Evolutionary conservation across 169 alveolate genomes (phyloP).

Genomic region (Cryptosporidium ubiquitum): DNA sequence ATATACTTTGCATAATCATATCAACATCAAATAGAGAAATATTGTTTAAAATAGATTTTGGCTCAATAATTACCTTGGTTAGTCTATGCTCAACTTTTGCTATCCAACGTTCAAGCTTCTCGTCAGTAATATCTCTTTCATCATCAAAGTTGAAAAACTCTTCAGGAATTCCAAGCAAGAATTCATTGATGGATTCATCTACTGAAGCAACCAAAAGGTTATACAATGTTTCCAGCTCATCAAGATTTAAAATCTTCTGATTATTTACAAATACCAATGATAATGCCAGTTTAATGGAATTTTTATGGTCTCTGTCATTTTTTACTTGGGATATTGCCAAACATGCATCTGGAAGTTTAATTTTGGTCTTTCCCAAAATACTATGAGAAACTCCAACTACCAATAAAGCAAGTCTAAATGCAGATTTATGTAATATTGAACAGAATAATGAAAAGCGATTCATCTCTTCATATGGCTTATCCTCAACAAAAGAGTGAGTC

Average conservation of each 20-base stretch:
- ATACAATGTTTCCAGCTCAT: constrained; percentile 36
- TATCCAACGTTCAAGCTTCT: constrained; percentile 54
- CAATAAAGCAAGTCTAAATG: constrained; percentile 64
- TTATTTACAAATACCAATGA: constrained; percentile 45
- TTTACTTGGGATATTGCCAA: constrained; percentile 59
- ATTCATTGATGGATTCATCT: constrained; percentile 41
- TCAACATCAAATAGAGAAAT: constrained; percentile 64
- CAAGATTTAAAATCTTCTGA: constrained; percentile 32
- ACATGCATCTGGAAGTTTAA: constrained; percentile 65
- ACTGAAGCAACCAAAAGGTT: constrained; percentile 22
- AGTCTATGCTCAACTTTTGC: constrained; percentile 63
- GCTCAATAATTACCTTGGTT: constrained; percentile 22
- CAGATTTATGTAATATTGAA: constrained; percentile 54
- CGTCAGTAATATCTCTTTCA: constrained; percentile 55
- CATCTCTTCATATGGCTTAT: constrained; percentile 54
- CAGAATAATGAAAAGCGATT: constrained; percentile 59
- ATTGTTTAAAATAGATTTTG: constrained; percentile 13
- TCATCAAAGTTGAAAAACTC: constrained; percentile 21
- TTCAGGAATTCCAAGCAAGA: constrained; percentile 51
- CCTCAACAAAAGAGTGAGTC: constrained; percentile 29
- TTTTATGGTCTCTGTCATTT: not conserved
- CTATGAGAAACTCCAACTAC: constrained; percentile 65
- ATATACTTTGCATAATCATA: constrained; percentile 63
- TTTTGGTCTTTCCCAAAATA: constrained; percentile 28
- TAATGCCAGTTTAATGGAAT: constrained; percentile 46